Evolutionary conservation across 495 filamentous ascomycete genomes (phyloP), one percentile per base, ranked within the genome.

Genomic region (Beverwykella pulmonaria): DNA sequence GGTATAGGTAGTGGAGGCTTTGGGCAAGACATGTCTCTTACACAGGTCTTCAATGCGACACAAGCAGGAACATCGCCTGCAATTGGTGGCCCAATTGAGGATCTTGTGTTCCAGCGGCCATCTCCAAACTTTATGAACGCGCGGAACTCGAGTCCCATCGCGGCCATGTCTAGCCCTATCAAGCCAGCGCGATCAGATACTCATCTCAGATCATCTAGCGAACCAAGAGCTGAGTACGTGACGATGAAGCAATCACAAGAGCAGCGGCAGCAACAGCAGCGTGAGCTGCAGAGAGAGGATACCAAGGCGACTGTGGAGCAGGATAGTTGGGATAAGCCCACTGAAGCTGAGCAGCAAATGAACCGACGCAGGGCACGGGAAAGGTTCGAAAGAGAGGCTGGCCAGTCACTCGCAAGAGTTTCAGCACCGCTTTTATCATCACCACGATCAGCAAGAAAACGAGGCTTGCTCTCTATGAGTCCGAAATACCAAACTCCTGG

Each of bases 21-120:
- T n/a, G 68, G 30, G 0, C 27, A 61, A 2, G 54, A 53, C 26
- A 72, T 81, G 68, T 71, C 69, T 47, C 66, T 79, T 46, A 79
- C 73, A 4, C 79, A 81, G 62, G 65, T 72, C 36, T 81, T 81
- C 63, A 71, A 76, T 22, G 65, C 72, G 17, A 81, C 79, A 12
- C 79, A 80, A 55, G 76, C 73, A 4, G 62, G 71, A 29, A 78
- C 79, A 1, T 79, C 79, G 22, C 76, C 75, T 10, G 12, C 75
- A 3, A 69, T 71, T 9, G 70, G 71, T 25, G 76, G 41, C 14
- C 46, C 70, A 2, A 67, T 60, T 29, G 77, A 75, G 15, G 77
- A 80, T 66, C 71, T 73, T 20, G 53, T 77, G n/a, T 71, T 75
- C 32, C 72, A 77, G 30, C 73, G 77, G 4, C 79, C 79, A 15